Evolutionary conservation across 2,329 filamentous ascomycete species (phyloP).

Genomic region (Diaporthe sp.): DNA sequence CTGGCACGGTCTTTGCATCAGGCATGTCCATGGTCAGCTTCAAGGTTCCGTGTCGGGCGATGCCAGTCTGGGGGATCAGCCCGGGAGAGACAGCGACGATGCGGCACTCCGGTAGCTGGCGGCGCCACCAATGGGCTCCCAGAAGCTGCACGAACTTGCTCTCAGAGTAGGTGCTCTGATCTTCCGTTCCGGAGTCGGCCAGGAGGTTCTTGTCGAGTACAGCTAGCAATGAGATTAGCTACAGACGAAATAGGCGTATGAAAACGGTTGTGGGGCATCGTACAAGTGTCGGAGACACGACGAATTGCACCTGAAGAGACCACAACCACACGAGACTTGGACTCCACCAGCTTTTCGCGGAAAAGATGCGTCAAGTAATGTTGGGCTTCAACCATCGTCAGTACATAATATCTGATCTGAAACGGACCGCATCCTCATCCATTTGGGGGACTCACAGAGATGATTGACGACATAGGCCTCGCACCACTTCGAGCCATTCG

Average conservation of each 20-base stretch:
- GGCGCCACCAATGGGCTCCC: conserved; percentile 68
- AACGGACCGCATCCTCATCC: neutral
- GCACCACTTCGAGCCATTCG: conserved; percentile 62
- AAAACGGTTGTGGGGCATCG: neutral
- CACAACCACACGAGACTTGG: conserved; percentile 61
- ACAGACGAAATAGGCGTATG: neutral
- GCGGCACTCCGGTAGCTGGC: conserved; percentile 59
- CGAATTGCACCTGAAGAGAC: conserved; percentile 65
- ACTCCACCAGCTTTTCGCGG: conserved; percentile 61
- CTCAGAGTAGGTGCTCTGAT: conserved; percentile 53
- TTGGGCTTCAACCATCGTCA: conserved; percentile 56
- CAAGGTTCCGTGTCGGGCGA: conserved; percentile 52
- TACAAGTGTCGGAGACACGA: conserved; percentile 55
- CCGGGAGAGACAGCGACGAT: conserved; percentile 69
- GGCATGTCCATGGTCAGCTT: conserved; percentile 51
- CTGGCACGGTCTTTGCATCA: conserved; percentile 62
- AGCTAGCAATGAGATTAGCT: conserved; percentile 44
- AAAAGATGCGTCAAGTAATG: conserved; percentile 67
- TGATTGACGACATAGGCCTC: conserved; percentile 66
- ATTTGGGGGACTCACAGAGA: conserved; percentile 53
- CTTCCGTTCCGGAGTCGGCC: conserved; percentile 52
- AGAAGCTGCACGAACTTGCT: conserved; percentile 67
- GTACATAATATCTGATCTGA: neutral
- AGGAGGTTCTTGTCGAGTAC: conserved; percentile 56
- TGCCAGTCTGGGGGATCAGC: conserved; percentile 62